These are phyloP conservation scores for Trichoderma polysporum DNA, from an alignment of 2,329 filamentous ascomycete genomes.

Conservation along the genomic window DNA sequence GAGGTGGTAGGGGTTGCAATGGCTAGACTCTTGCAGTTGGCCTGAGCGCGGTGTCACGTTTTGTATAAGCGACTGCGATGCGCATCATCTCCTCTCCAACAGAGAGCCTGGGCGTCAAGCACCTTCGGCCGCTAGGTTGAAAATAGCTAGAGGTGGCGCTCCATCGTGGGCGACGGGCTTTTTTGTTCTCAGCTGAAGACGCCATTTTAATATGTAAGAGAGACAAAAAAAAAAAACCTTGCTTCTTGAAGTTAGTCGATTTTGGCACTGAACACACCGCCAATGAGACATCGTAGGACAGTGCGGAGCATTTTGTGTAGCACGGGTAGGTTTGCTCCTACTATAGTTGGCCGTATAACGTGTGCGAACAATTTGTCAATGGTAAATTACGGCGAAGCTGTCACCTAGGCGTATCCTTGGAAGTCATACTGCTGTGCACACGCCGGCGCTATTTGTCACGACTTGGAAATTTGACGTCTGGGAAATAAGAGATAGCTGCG, in stretches of 20 bases:
- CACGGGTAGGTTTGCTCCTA: background rate
- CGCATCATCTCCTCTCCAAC: background rate
- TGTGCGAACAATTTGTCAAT: background rate
- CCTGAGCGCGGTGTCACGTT: constrained; percentile 1
- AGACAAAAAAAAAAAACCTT: background rate
- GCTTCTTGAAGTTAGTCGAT: background rate
- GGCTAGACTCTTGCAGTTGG: background rate
- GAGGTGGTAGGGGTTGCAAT: background rate
- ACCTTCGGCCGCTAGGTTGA: background rate
- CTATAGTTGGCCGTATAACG: background rate
- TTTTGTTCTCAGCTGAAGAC: constrained; percentile 10
- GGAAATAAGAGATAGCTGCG: background rate
- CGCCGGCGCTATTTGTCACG: background rate
- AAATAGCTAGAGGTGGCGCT: constrained; percentile 7
- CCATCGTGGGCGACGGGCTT: background rate
- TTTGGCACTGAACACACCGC: background rate
- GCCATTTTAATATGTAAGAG: background rate
- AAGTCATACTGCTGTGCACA: background rate
- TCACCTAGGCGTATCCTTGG: background rate
- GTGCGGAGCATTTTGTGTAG: background rate
- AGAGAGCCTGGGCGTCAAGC: background rate
- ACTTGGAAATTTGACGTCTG: background rate
- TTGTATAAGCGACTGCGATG: background rate
- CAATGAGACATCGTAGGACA: constrained; percentile 1
- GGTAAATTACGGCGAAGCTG: background rate